Base-by-base conservation (phyloP, 371 early-diverging fungal species). In the Zychaea mexicana region DNA sequence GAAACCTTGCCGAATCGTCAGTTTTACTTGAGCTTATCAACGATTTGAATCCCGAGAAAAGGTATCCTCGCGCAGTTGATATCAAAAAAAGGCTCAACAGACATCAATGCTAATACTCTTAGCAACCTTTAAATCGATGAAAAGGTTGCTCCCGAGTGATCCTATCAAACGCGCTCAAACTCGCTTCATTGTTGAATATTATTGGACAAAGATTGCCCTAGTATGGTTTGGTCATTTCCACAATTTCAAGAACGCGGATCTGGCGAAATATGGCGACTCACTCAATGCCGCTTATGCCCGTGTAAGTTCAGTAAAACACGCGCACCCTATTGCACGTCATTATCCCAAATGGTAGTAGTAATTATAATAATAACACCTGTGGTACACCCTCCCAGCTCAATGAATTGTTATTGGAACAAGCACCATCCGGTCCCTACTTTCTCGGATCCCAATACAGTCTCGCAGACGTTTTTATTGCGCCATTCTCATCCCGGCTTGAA, bases 341-440 rank as follows among this genome's bases (percentile, higher is more conserved):
- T n/a, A n/a, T n/a, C n/a, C n/a, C n/a, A n/a, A n/a, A n/a, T n/a
- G n/a, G n/a, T 67, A 36, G 19, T 52, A 15, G 42, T 12, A 1
- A 46, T 1, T 46, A 2, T 3, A 46, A 1, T 19, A n/a, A n/a
- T n/a, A n/a, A n/a, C n/a, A n/a, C n/a, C n/a, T n/a, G n/a, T n/a
- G n/a, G n/a, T n/a, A n/a, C n/a, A n/a, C n/a, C n/a, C n/a, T n/a
- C n/a, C n/a, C n/a, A 49, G 49, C 9, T 49, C 5, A 49, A 76
- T 65, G 74, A 78, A 22, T 71, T 85, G 36, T 70, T 85, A 27
- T 60, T 62, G 36, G 62, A 68, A 57, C 85, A 84, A 66, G 68
- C 81, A 39, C 27, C 77, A 17, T 70, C 74, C 0, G 90, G 90
- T 0, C 89, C 89, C 17, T 90, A 85, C 66, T 87, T 87, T 76